phyloP scores from a whole-genome alignment of 73 alveolate species.

The Tetrahymena borealis region DNA sequence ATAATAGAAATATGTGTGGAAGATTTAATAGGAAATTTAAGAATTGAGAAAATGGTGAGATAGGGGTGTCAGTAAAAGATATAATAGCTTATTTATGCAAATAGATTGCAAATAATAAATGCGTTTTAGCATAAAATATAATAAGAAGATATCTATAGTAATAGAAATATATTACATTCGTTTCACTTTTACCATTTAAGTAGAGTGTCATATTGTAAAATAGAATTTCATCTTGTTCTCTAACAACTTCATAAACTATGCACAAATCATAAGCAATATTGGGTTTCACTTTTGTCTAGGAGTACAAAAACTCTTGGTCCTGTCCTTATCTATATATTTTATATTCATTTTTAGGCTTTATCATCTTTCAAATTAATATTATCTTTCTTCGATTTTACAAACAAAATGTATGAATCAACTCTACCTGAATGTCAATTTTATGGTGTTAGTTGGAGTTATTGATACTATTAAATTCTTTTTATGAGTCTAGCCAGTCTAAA shows the following conservation, averaged over 20 bases:
- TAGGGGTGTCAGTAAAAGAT: not conserved
- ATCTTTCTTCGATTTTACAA: too few relatives aligned
- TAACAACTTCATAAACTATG: not conserved
- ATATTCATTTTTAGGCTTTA: not conserved
- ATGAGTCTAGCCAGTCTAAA: not conserved
- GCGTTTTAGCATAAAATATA: not conserved
- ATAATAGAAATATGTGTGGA: too few relatives aligned
- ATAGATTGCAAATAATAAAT: not conserved
- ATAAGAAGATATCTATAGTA: not conserved
- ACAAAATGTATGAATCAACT: too few relatives aligned
- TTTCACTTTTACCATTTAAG: constrained; percentile 1
- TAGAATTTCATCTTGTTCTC: not conserved
- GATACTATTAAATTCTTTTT: not conserved
- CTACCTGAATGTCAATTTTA: not conserved
- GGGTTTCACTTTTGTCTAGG: not conserved
- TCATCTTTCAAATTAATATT: too few relatives aligned
- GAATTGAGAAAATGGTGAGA: not conserved
- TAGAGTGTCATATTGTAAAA: not conserved
- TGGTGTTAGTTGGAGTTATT: not conserved
- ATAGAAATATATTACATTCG: not conserved
- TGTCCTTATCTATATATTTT: not conserved
- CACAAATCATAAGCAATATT: not conserved
- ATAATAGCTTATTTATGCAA: not conserved
- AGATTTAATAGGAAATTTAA: too few relatives aligned
- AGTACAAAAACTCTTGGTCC: not conserved